Percentiles rank a stretch among this genome's conserved stretches.
These are phyloP conservation scores for Trichoderma simmonsii DNA, from an alignment of 2,329 filamentous ascomycete genomes.

Conservation along the genomic window DNA sequence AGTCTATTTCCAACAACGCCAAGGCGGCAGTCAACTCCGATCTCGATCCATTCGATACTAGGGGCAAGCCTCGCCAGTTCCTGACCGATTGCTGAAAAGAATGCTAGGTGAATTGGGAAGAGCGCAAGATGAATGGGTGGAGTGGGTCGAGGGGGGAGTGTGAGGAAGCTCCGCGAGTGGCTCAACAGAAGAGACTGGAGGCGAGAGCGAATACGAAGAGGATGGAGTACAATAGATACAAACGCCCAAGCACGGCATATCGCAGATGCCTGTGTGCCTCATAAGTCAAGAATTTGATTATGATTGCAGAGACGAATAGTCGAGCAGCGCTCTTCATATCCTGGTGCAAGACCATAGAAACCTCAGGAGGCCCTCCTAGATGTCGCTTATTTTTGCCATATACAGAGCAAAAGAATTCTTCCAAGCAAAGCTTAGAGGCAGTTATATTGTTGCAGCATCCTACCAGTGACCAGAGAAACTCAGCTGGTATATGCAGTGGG, in stretches of 20 bases:
- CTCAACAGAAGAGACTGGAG: neutral
- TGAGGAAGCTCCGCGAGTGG: neutral
- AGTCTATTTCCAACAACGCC: neutral
- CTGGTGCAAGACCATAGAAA: too few species aligned
- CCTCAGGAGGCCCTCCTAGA: too few species aligned
- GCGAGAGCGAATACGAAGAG: neutral
- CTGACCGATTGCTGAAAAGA: neutral
- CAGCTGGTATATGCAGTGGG: neutral
- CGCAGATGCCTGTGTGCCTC: neutral
- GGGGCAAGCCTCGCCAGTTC: neutral
- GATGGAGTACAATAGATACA: neutral
- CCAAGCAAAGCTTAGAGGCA: neutral
- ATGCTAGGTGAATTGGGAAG: neutral
- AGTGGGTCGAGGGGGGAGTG: neutral
- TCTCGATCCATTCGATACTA: neutral
- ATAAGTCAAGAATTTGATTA: neutral
- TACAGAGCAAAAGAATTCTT: neutral
- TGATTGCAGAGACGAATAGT: neutral
- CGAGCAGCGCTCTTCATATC: neutral
- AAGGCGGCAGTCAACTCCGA: neutral
- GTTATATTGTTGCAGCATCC: neutral
- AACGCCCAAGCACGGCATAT: neutral
- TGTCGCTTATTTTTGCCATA: too few species aligned
- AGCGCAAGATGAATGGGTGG: neutral
- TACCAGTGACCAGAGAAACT: neutral